A percentile compares a stretch with the other conserved stretches of the same genome.
Evolutionary conservation across 495 filamentous ascomycete genomes (phyloP).

Genomic region (Talaromyces wortmannii): DNA sequence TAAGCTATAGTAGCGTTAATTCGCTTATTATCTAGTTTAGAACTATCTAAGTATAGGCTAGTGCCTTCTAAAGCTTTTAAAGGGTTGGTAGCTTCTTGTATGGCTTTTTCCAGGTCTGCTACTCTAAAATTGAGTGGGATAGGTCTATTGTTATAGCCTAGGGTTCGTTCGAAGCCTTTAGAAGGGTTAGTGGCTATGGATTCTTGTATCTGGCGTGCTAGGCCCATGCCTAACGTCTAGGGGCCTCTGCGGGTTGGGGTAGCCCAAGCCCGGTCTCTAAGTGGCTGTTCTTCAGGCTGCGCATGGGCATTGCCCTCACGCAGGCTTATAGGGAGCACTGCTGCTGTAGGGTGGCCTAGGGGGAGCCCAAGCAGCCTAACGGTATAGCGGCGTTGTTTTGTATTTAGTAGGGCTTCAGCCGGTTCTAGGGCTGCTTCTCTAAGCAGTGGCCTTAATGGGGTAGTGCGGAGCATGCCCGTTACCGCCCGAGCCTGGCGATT

Average conservation of each 20-base stretch:
- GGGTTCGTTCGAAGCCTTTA: too few species aligned
- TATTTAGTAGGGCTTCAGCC: not conserved
- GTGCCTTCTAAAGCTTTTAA: too few species aligned
- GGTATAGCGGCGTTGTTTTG: not conserved
- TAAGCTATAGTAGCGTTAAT: too few species aligned
- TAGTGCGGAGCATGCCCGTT: not conserved
- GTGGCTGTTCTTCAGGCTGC: constrained; percentile 1
- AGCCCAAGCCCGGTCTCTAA: not conserved
- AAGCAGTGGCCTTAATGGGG: not conserved
- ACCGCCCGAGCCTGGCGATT: not conserved
- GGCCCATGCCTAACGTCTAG: too few species aligned
- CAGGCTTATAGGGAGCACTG: not conserved
- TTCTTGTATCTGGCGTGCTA: too few species aligned
- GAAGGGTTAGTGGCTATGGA: too few species aligned
- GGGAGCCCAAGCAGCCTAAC: not conserved
- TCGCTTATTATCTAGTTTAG: too few species aligned
- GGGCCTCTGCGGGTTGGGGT: not conserved
- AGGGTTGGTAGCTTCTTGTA: too few species aligned
- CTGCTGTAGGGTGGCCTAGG: not conserved
- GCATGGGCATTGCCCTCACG: not conserved
- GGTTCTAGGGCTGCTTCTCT: not conserved
- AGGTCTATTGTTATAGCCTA: too few species aligned
- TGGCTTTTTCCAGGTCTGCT: too few species aligned
- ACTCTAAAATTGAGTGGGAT: too few species aligned
- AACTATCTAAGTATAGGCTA: too few species aligned